phyloP scores from a whole-genome alignment of 2,329 filamentous ascomycete genomes.

The Simplicillium aogashimaense region DNA sequence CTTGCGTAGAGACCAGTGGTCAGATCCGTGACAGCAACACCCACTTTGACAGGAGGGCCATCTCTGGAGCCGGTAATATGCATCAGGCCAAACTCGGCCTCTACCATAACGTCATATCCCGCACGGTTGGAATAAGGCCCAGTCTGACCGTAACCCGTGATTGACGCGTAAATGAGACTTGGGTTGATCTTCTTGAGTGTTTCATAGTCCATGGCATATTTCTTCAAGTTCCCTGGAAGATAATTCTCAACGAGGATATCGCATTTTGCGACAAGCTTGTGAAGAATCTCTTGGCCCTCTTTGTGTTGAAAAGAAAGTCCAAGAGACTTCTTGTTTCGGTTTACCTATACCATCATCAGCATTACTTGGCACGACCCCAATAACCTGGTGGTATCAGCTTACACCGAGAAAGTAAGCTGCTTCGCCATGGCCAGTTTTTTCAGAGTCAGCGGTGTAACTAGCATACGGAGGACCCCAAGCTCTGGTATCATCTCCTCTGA shows the following conservation, averaged over 20 bases:
- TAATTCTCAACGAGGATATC: conserved; percentile 98
- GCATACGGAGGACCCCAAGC: conserved; percentile 97
- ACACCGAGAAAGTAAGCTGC: conserved; percentile 92
- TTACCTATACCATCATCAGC: conserved; percentile 49
- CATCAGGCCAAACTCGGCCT: conserved; percentile 97
- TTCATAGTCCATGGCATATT: conserved; percentile 84
- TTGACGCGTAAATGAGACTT: conserved; percentile 81
- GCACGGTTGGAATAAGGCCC: conserved; percentile 81
- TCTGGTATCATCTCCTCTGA: conserved; percentile 82
- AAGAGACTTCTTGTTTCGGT: conserved; percentile 94
- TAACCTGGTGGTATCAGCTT: conserved; percentile 13
- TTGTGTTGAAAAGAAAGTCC: conserved; percentile 83
- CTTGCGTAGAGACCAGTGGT: conserved; percentile 93
- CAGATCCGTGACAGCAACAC: conserved; percentile 91
- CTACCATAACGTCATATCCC: conserved; percentile 98
- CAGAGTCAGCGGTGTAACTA: conserved; percentile 53
- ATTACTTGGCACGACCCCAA: background rate
- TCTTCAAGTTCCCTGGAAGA: conserved; percentile 77
- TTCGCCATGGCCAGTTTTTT: conserved; percentile 65
- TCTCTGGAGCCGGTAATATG: conserved; percentile 89
- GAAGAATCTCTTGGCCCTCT: conserved; percentile 75
- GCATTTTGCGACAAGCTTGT: conserved; percentile 72
- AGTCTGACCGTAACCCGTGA: conserved; percentile 94
- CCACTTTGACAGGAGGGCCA: conserved; percentile 90
- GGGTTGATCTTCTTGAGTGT: conserved; percentile 76